Evolutionary conservation across 352 stramenopile genomes (phyloP).

Genomic region (Blastocystis sp.): DNA sequence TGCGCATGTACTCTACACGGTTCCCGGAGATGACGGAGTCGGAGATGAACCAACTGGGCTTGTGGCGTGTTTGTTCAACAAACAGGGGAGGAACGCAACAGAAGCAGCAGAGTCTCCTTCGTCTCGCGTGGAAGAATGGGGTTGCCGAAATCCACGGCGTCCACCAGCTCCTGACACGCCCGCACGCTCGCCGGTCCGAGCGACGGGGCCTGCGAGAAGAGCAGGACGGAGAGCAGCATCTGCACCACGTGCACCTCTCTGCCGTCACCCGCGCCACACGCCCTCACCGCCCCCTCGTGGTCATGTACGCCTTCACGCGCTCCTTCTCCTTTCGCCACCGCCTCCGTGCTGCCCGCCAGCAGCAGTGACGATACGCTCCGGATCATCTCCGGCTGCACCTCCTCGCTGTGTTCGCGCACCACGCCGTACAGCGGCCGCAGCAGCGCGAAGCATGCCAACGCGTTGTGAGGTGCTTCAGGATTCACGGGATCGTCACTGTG

Average conservation of each 20-base stretch:
- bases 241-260: slow-evolving; percentile 10
- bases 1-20: neutral
- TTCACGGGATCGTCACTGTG: slow-evolving; percentile 9
- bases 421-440: neutral
- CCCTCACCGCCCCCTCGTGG: neutral
- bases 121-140: too few relatives aligned
- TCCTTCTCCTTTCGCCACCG: neutral
- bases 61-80: neutral
- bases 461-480: too few relatives aligned
- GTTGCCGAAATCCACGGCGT: too few relatives aligned
- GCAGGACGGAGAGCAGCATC: slow-evolving; percentile 7
- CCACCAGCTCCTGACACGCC: too few relatives aligned
- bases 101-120: too few relatives aligned
- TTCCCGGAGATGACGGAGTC: neutral
- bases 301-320: neutral
- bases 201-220: neutral
- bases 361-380: neutral
- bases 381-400: neutral
- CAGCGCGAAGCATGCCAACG: neutral
- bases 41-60: neutral
- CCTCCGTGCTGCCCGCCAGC: neutral
- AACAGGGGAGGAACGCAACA: neutral
- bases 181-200: too few relatives aligned
- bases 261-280: neutral
- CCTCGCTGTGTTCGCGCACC: neutral